Evolutionary conservation across 2,329 filamentous ascomycete genomes (phyloP).

Genomic region (Monosporascus sp.): DNA sequence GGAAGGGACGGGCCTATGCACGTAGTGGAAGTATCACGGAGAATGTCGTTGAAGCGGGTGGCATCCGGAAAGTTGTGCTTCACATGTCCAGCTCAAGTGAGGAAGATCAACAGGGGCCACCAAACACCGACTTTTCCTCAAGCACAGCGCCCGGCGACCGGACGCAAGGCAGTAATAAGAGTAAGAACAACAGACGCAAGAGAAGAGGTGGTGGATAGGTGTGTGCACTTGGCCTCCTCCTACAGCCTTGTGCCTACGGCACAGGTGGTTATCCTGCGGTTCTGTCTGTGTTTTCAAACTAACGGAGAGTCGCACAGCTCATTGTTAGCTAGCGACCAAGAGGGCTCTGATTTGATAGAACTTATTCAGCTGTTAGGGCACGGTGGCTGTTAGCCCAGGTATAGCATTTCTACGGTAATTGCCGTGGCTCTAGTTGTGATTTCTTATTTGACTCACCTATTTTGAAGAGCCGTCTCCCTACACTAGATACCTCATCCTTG

Average conservation of each 20-base stretch:
- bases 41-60: conserved; percentile 66
- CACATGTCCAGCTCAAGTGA: conserved; percentile 55
- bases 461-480: no score
- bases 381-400: no score
- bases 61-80: conserved; percentile 67
- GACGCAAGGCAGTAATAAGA: conserved; percentile 16
- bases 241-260: no score
- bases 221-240: background rate
- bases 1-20: conserved; percentile 36
- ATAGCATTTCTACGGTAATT: no score
- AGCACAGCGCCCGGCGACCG: background rate
- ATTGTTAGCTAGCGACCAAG: no score
- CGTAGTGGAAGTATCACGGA: conserved; percentile 73
- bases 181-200: conserved; percentile 34
- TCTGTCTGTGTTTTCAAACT: background rate
- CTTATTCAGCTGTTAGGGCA: no score
- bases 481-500: no score
- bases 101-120: conserved; percentile 15
- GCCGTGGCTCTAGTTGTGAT: no score
- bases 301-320: no score
- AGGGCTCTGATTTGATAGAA: no score
- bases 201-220: conserved; percentile 27
- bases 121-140: conserved; percentile 8
- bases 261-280: background rate
- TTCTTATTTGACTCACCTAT: no score